Percentiles rank a stretch among this genome's conserved stretches.
Conservation (phyloP, 257 asterid genomes). For the Osmanthus fragrans region DNA sequence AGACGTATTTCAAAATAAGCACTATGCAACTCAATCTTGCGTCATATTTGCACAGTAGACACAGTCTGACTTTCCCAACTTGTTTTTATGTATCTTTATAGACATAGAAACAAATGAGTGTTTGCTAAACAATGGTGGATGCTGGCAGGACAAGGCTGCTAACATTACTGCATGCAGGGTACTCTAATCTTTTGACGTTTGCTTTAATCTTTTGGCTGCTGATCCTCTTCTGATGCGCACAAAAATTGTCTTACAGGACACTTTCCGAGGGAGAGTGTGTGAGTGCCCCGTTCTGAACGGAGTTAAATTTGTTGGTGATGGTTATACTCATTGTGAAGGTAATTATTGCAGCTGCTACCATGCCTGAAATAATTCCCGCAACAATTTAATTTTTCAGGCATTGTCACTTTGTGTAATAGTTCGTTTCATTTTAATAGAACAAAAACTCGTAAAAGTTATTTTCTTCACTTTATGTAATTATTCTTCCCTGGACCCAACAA, state of each 20-base stretch:
- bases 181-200: constrained; percentile 2
- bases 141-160: constrained; percentile 84
- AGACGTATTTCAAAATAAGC: too few relatives aligned
- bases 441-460: not conserved
- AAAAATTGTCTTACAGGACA: constrained; percentile 52
- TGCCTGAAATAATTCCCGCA: not conserved
- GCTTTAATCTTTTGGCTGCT: constrained; percentile 14
- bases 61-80: not conserved
- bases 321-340: constrained; percentile 92
- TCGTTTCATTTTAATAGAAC: not conserved
- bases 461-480: not conserved
- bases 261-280: constrained; percentile 91
- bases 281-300: constrained; percentile 91
- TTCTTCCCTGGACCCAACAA: not conserved
- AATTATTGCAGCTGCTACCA: constrained; percentile 19
- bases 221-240: constrained; percentile 8
- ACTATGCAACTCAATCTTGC: too few relatives aligned
- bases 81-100: constrained; percentile 28
- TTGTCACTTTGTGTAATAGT: not conserved
- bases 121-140: constrained; percentile 84
- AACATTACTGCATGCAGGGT: constrained; percentile 95
- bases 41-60: too few relatives aligned
- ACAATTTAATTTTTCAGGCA: not conserved
- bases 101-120: constrained; percentile 94
- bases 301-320: constrained; percentile 78